Percentiles rank a stretch among this genome's conserved stretches.
Conservation (phyloP, 2,329 filamentous ascomycete species). For the Aspergillus pseudoglaucus region DNA sequence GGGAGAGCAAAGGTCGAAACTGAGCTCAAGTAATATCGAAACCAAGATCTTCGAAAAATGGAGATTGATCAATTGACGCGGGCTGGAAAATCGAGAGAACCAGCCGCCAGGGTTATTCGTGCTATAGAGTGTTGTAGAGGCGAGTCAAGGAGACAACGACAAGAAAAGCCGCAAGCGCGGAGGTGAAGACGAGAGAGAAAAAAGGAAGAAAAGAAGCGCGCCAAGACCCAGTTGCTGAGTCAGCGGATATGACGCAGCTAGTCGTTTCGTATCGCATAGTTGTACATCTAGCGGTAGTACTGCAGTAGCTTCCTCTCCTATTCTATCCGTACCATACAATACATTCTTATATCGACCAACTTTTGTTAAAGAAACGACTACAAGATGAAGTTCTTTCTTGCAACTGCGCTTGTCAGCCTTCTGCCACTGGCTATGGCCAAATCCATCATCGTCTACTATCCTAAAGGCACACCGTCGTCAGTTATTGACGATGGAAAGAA, state of each 20-base stretch:
- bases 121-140: background rate
- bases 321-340: background rate
- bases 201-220: background rate
- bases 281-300: background rate
- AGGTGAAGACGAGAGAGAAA: background rate
- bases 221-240: background rate
- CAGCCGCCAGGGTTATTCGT: background rate
- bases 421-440: conserved; percentile 61
- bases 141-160: background rate
- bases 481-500: conserved; percentile 67
- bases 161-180: background rate
- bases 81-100: background rate
- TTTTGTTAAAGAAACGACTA: conserved; percentile 1
- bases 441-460: conserved; percentile 72
- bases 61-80: background rate
- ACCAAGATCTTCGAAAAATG: background rate
- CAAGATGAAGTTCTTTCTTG: conserved; percentile 60
- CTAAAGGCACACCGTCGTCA: conserved; percentile 59
- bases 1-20: background rate
- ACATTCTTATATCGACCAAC: background rate
- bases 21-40: background rate
- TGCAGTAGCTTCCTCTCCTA: background rate
- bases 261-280: background rate
- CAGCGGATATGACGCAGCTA: conserved; percentile 9
- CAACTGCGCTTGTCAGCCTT: conserved; percentile 53